Percentiles rank a stretch among this genome's conserved stretches.
These are phyloP conservation scores for Pseudocercospora crystallina DNA, from an alignment of 2,329 filamentous ascomycete genomes.

Conservation along the genomic window DNA sequence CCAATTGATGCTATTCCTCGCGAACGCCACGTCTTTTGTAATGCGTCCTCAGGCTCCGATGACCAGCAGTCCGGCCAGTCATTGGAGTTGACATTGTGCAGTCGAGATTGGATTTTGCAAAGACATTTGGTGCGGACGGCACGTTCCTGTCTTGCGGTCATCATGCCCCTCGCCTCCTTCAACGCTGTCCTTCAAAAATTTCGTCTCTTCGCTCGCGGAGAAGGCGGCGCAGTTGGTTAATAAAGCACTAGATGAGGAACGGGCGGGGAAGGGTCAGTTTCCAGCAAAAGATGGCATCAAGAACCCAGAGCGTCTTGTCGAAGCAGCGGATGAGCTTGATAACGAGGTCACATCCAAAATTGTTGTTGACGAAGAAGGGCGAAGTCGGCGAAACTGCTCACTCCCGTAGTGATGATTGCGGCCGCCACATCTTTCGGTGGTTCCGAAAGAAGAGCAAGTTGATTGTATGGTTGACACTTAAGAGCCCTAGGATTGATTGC, in stretches of 20 bases:
- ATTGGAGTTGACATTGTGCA: constrained; percentile 81
- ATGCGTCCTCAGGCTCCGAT: too few relatives aligned
- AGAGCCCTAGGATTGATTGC: too few relatives aligned
- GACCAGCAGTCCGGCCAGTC: too few relatives aligned
- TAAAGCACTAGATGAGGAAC: too few relatives aligned
- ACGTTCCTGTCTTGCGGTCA: constrained; percentile 74
- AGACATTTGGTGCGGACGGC: constrained; percentile 45
- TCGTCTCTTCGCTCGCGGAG: constrained; percentile 74
- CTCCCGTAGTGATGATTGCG: neutral
- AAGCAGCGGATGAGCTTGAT: neutral
- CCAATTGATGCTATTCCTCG: constrained; percentile 39
- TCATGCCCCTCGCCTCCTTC: constrained; percentile 79
- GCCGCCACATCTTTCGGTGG: neutral
- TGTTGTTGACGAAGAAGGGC: too few relatives aligned
- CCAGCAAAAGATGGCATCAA: too few relatives aligned
- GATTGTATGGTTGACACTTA: too few relatives aligned
- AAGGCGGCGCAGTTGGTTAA: too few relatives aligned
- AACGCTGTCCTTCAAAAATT: constrained; percentile 84
- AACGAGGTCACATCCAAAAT: too few relatives aligned
- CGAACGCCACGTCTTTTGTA: too few relatives aligned
- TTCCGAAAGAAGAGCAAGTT: neutral
- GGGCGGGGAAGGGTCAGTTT: too few relatives aligned
- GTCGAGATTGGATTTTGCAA: constrained; percentile 74
- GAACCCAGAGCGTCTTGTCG: too few relatives aligned
- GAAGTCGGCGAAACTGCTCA: neutral